Conservation (phyloP, 1,284 basidiomycete species). For the Cystobasidium pallidum region DNA sequence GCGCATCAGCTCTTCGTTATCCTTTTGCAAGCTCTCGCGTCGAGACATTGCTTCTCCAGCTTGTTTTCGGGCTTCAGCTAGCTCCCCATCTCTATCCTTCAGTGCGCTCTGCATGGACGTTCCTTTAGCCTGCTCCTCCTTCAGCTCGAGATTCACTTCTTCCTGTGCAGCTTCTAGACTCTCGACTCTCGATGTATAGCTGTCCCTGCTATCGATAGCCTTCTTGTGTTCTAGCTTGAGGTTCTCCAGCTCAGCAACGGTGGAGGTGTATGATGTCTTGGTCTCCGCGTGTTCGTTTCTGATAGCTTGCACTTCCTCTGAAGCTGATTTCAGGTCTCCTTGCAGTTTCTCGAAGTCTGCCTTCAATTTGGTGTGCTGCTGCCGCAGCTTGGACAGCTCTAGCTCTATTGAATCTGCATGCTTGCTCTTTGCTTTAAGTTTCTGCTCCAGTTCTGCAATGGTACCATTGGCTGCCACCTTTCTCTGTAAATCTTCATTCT, state of each 20-base stretch:
- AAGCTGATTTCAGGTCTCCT: constrained; percentile 32
- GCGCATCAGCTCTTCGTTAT: constrained; percentile 45
- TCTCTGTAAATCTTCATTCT: constrained; percentile 35
- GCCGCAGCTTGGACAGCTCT: constrained; percentile 44
- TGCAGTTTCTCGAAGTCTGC: constrained; percentile 32
- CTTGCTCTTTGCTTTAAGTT: constrained; percentile 39
- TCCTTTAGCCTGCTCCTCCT: neutral
- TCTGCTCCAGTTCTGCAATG: constrained; percentile 38
- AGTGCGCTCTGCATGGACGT: neutral
- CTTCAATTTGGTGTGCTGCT: constrained; percentile 14
- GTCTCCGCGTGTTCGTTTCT: constrained; percentile 44
- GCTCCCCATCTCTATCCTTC: constrained; percentile 5
- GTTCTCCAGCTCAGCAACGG: constrained; percentile 14
- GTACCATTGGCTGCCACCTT: constrained; percentile 15
- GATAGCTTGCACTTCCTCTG: constrained; percentile 36
- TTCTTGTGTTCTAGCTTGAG: constrained; percentile 46
- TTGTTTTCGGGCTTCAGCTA: constrained; percentile 20
- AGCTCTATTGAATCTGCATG: constrained; percentile 47
- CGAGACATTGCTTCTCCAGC: constrained; percentile 12
- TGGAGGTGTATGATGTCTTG: neutral
- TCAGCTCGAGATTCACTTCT: constrained; percentile 31
- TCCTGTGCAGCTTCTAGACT: constrained; percentile 1
- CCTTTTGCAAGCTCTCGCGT: constrained; percentile 38
- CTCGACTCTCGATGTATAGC: constrained; percentile 41
- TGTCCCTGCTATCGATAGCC: constrained; percentile 27